Base-by-base conservation (phyloP, 2,329 filamentous ascomycete genomes). In the Myriosclerotinia scirpicola region DNA sequence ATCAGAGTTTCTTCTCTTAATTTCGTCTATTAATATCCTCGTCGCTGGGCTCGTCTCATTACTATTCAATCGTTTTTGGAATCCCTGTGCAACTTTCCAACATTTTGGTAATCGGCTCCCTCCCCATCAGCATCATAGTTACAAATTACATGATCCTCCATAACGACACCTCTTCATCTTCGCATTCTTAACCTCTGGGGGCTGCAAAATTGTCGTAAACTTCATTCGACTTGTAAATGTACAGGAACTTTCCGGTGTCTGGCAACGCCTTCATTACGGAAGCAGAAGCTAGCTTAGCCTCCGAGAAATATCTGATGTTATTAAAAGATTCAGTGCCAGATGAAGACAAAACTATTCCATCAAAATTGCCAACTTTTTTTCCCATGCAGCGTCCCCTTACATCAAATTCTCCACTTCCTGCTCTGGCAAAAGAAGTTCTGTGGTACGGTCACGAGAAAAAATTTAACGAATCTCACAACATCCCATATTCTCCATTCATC, bases 401-500 rank as follows among this genome's bases (percentile, higher is more conserved):
- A 14, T 20, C 9, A 26, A 38, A 60, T 3, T 30, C 56, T 7
- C 56, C 56, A 17, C 44, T 60, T 2, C 56, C 56, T 38, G 44
- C 56, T 60, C 30, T 50, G 20, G 56, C 44, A 9, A 26, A 38
- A 38, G 56, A 60, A 36, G 44, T 50, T 6, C n/a, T 60, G 38
- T 50, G 56, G 56, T 60, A 60, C 26, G 7, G 44, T 1, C 44
- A 38, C 22, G 56, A 60, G 56, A 60, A 60, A n/a, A 20, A 7
- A 14, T 38, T 60, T 6, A 60, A 50, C 17, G 42, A 48, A 12
- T 26, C 9, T 20, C 8, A 20, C 2, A 22, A 38, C 20, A 26
- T 60, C 38, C 30, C 58, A 38, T 60, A 50, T 38, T 60, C 58
- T 50, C 44, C 44, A 38, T 60, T 50, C 30, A 17, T 60, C 17